A percentile compares a stretch with the other conserved stretches of the same genome.
Evolutionary conservation across 2,329 filamentous ascomycete species (phyloP).

Genomic region (Cladosporium sp.): DNA sequence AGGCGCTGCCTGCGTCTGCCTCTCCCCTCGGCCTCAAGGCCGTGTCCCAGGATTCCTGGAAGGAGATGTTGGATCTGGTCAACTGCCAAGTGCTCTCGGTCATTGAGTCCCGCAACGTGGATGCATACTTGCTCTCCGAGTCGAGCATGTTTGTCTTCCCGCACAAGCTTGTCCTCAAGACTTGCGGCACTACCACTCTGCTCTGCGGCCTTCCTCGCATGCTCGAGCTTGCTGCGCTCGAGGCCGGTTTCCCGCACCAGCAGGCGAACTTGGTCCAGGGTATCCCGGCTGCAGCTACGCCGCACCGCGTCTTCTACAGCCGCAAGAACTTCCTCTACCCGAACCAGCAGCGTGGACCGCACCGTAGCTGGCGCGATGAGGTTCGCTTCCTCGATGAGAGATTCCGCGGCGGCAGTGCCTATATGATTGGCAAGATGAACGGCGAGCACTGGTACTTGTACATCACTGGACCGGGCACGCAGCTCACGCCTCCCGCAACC

Average conservation of each 20-base stretch:
- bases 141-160: constrained; percentile 99
- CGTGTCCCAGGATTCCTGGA: constrained; percentile 83
- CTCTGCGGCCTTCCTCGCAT: constrained; percentile 86
- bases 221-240: constrained; percentile 82
- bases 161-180: constrained; percentile 99
- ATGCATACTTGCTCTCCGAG: constrained; percentile 95
- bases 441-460: constrained; percentile 99
- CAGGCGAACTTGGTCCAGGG: constrained; percentile 66
- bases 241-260: constrained; percentile 86
- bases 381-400: constrained; percentile 89
- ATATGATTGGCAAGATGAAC: constrained; percentile 99
- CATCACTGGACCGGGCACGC: constrained; percentile 80
- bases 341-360: constrained; percentile 88
- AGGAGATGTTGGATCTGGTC: constrained; percentile 94
- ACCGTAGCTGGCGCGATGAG: constrained; percentile 97
- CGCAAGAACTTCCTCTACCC: constrained; percentile 98
- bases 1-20: constrained; percentile 68
- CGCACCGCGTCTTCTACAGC: constrained; percentile 97
- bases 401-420: constrained; percentile 89
- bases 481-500: constrained; percentile 78
- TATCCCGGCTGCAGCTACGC: constrained; percentile 74
- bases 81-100: constrained; percentile 98
- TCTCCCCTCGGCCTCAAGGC: constrained; percentile 80
- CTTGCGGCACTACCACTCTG: constrained; percentile 93
- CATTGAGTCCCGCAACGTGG: constrained; percentile 87